phyloP scores from a whole-genome alignment of 2,329 filamentous ascomycete genomes.

The Boeremia lycopersici region DNA sequence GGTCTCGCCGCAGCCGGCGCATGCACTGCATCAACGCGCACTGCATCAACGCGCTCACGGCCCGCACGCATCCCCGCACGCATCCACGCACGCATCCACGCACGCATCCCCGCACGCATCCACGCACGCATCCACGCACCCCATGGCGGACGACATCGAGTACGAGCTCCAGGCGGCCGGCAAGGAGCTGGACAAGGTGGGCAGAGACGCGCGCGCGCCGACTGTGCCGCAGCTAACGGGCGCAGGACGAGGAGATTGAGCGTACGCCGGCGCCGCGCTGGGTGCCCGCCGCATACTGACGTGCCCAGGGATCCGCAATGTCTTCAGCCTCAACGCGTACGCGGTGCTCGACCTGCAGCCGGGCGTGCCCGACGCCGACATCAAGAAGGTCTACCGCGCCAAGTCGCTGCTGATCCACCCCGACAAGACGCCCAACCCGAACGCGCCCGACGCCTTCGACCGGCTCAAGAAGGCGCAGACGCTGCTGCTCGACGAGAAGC shows the following conservation, averaged over 20 bases:
- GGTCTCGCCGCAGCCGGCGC: constrained; percentile 10
- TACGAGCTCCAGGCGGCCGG: constrained; percentile 46
- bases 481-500: constrained; percentile 91
- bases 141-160: constrained; percentile 60
- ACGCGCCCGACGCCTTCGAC: constrained; percentile 94
- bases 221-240: constrained; percentile 23
- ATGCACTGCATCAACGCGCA: too few species aligned
- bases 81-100: too few species aligned
- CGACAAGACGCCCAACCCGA: constrained; percentile 92
- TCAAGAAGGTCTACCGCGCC: constrained; percentile 91
- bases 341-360: constrained; percentile 95
- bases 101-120: too few species aligned
- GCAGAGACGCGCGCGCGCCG: too few species aligned
- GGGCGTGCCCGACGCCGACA: constrained; percentile 92
- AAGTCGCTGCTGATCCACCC: constrained; percentile 99
- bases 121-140: too few species aligned
- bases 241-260: constrained; percentile 90
- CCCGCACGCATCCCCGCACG: too few species aligned
- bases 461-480: constrained; percentile 93
- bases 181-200: constrained; percentile 88
- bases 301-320: constrained; percentile 71
- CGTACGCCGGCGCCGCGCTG: constrained; percentile 51
- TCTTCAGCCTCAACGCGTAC: constrained; percentile 86
- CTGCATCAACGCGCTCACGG: too few species aligned
- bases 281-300: background rate